Percentiles rank a stretch among this genome's conserved stretches.
Conservation (phyloP, 2,329 filamentous ascomycete genomes). For the Teratosphaeria destructans region DNA sequence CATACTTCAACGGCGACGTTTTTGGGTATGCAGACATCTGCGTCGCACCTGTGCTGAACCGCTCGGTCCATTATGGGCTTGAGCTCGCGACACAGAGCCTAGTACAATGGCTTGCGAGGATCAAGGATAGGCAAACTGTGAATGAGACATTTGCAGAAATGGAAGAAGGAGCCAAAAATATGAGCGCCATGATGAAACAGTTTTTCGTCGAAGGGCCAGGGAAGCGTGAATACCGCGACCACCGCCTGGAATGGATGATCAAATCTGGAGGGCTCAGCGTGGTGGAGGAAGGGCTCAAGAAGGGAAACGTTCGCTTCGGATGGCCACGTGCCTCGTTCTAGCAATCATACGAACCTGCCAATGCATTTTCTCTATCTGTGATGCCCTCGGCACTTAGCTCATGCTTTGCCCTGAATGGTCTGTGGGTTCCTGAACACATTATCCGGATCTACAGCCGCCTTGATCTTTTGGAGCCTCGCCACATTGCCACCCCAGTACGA, state of each 20-base stretch:
- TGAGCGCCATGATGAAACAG: slow-evolving; percentile 6
- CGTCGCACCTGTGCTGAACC: slow-evolving; percentile 18
- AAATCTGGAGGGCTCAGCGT: slow-evolving; percentile 16
- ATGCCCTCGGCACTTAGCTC: neutral
- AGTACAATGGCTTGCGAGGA: slow-evolving; percentile 13
- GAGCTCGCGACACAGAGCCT: slow-evolving; percentile 10
- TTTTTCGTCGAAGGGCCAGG: slow-evolving; percentile 2
- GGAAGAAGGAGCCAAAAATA: slow-evolving; percentile 10
- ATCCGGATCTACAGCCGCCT: slow-evolving; percentile 23
- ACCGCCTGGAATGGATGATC: slow-evolving; percentile 15
- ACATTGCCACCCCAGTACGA: slow-evolving; percentile 24
- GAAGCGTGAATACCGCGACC: slow-evolving; percentile 18
- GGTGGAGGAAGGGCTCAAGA: slow-evolving; percentile 12
- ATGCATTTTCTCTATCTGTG: neutral
- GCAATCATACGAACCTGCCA: neutral
- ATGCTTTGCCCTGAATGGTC: neutral
- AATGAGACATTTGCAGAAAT: slow-evolving; percentile 17
- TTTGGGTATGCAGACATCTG: slow-evolving; percentile 23
- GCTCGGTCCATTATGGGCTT: slow-evolving; percentile 13
- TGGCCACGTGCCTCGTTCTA: slow-evolving; percentile 1
- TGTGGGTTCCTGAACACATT: slow-evolving; percentile 18
- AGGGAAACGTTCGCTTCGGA: slow-evolving; percentile 14
- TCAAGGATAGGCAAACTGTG: slow-evolving; percentile 12
- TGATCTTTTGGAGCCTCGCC: slow-evolving; percentile 18
- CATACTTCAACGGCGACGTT: slow-evolving; percentile 18